Conservation (phyloP, 139 green algal genomes). For the Micromonas commoda region DNA sequence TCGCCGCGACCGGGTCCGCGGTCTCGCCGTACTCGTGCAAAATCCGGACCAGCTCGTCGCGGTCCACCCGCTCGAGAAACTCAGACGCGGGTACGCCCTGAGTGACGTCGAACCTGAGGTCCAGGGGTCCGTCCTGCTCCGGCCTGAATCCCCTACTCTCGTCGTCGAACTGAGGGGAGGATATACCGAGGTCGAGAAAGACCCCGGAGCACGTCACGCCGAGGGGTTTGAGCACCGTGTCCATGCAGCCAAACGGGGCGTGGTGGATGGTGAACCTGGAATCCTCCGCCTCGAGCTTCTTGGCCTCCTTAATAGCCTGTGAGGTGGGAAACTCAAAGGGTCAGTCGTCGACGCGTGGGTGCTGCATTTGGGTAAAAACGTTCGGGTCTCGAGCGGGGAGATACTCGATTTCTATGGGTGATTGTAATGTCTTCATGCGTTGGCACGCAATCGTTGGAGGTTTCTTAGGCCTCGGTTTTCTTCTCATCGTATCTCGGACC, state of each 20-base stretch:
- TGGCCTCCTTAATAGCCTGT: conserved; percentile 24
- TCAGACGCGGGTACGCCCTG: conserved; percentile 18
- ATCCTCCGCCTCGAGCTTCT: conserved; percentile 26
- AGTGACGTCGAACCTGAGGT: conserved; percentile 33
- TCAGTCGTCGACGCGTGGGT: too few relatives aligned
- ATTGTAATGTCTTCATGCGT: background rate
- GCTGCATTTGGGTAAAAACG: too few relatives aligned
- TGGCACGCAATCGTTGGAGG: background rate
- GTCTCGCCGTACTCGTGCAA: conserved; percentile 25
- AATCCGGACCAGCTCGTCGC: conserved; percentile 6
- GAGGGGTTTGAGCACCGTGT: conserved; percentile 13
- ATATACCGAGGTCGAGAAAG: conserved; percentile 33
- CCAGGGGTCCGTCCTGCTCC: conserved; percentile 31
- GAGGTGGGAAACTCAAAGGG: too few relatives aligned
- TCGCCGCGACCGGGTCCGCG: background rate
- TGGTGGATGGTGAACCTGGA: conserved; percentile 36
- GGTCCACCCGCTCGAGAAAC: background rate
- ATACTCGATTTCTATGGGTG: background rate
- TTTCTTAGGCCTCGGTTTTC: background rate
- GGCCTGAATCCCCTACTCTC: conserved; percentile 27
- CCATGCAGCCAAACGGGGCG: conserved; percentile 28
- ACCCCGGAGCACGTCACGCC: conserved; percentile 18
- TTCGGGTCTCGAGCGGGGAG: too few relatives aligned
- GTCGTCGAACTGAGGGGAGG: conserved; percentile 35
- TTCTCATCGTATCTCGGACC: background rate